phyloP scores from a whole-genome alignment of 2,329 filamentous ascomycete genomes.

The Microascus cirrosus region DNA sequence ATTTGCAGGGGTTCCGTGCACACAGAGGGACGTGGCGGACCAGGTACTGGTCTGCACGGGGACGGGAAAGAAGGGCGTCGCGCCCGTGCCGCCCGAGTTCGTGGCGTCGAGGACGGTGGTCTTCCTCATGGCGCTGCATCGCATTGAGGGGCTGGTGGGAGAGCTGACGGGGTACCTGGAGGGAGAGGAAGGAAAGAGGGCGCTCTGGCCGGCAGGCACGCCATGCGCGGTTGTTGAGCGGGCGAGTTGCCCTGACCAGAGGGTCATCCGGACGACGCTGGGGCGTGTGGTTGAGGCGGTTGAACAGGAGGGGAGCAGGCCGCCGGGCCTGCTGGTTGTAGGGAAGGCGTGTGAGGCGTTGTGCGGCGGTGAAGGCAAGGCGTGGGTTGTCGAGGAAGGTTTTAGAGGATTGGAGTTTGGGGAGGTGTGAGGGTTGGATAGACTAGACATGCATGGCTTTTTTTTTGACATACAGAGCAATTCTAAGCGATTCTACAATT shows the following conservation, averaged over 20 bases:
- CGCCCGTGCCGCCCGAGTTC: conserved; percentile 72
- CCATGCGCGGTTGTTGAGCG: conserved; percentile 90
- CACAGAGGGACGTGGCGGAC: conserved; percentile 81
- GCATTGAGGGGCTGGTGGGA: conserved; percentile 61
- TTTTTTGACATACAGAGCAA: neutral
- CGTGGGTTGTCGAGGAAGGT: conserved; percentile 82
- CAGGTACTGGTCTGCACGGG: conserved; percentile 95
- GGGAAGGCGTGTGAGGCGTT: conserved; percentile 76
- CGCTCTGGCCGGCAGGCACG: conserved; percentile 61
- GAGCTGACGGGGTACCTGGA: conserved; percentile 48
- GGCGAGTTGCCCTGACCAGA: conserved; percentile 87
- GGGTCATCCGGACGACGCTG: conserved; percentile 81
- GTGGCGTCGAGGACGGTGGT: conserved; percentile 71
- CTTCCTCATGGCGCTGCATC: conserved; percentile 90
- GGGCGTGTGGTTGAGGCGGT: conserved; percentile 70
- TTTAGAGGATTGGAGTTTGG: conserved; percentile 60
- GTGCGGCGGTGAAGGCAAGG: conserved; percentile 42
- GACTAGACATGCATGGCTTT: neutral
- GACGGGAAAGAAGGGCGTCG: conserved; percentile 79
- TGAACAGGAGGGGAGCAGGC: conserved; percentile 78
- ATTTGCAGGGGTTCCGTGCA: conserved; percentile 79
- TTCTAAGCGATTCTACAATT: neutral
- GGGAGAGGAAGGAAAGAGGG: conserved; percentile 14
- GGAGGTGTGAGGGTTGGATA: conserved; percentile 1
- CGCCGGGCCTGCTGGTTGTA: conserved; percentile 79